Evolutionary conservation across 2,329 filamentous ascomycete species (phyloP).

Genomic region (Ophiostoma perfectum): DNA sequence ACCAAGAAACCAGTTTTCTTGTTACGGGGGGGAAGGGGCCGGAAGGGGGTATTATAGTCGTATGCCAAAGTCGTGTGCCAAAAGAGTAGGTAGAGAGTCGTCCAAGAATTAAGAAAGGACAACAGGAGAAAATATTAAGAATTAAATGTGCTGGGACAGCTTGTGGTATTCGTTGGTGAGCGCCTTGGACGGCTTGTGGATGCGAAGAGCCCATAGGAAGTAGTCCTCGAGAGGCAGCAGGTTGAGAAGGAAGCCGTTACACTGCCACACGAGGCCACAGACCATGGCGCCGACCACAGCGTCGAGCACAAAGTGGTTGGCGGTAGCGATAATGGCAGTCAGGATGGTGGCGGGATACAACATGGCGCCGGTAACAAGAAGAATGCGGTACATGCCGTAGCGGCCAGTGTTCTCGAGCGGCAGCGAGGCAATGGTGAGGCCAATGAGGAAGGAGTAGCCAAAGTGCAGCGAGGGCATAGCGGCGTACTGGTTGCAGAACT

Average conservation of each 20-base stretch:
- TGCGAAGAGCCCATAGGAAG: constrained; percentile 46
- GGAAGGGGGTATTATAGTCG: not conserved
- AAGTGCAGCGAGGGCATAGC: constrained; percentile 74
- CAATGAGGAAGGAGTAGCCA: constrained; percentile 68
- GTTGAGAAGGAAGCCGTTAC: constrained; percentile 53
- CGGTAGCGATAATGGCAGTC: constrained; percentile 63
- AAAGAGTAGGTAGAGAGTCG: not conserved
- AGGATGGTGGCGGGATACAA: constrained; percentile 61
- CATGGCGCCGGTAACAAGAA: constrained; percentile 46
- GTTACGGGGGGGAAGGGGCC: not conserved
- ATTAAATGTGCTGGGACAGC: constrained; percentile 8
- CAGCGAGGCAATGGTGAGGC: constrained; percentile 61
- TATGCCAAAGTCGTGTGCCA: not conserved
- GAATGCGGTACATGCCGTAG: constrained; percentile 46
- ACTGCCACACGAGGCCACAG: constrained; percentile 58
- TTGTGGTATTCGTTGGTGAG: constrained; percentile 6
- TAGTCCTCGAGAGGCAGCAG: constrained; percentile 60
- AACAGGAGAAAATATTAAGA: not conserved
- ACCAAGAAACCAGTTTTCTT: not conserved
- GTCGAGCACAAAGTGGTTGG: constrained; percentile 69
- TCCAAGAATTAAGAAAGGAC: not conserved
- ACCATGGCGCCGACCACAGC: constrained; percentile 63
- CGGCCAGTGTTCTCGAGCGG: constrained; percentile 45
- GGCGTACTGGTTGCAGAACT: constrained; percentile 66
- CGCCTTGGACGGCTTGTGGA: constrained; percentile 21